These are phyloP conservation scores for Chalciporus piperatus DNA, from an alignment of 768 basidiomycete species.

Conservation along the genomic window DNA sequence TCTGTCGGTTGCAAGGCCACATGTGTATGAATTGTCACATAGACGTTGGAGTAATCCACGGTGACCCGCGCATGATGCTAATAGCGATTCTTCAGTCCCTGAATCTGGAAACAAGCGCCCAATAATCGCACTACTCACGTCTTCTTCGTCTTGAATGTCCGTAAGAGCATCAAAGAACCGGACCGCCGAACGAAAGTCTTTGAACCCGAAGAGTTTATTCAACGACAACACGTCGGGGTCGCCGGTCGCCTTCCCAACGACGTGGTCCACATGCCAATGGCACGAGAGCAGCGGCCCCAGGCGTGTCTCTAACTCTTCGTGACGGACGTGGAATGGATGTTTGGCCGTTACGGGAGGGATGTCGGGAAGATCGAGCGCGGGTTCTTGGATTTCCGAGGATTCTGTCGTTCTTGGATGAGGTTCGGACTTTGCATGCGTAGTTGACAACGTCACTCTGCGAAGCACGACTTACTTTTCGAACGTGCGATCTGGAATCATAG, in stretches of 20 bases:
- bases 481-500: constrained; percentile 12
- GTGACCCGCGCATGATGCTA: constrained; percentile 34
- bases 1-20: constrained; percentile 16
- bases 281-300: constrained; percentile 37
- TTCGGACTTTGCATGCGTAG: neutral
- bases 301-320: constrained; percentile 31
- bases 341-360: constrained; percentile 29
- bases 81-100: neutral
- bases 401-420: constrained; percentile 10
- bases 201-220: constrained; percentile 30
- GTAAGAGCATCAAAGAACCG: constrained; percentile 30
- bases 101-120: neutral
- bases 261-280: constrained; percentile 25
- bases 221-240: constrained; percentile 19
- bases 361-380: constrained; percentile 17
- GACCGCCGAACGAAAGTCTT: constrained; percentile 20
- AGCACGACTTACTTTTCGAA: constrained; percentile 19
- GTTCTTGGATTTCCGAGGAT: constrained; percentile 15
- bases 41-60: constrained; percentile 22
- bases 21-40: constrained; percentile 27
- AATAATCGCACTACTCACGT: constrained; percentile 22
- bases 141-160: constrained; percentile 28
- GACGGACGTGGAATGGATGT: constrained; percentile 35
- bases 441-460: neutral
- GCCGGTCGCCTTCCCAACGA: constrained; percentile 2